Conservation (phyloP, 2,329 filamentous ascomycete genomes). For the Coleophoma eucalyptorum region DNA sequence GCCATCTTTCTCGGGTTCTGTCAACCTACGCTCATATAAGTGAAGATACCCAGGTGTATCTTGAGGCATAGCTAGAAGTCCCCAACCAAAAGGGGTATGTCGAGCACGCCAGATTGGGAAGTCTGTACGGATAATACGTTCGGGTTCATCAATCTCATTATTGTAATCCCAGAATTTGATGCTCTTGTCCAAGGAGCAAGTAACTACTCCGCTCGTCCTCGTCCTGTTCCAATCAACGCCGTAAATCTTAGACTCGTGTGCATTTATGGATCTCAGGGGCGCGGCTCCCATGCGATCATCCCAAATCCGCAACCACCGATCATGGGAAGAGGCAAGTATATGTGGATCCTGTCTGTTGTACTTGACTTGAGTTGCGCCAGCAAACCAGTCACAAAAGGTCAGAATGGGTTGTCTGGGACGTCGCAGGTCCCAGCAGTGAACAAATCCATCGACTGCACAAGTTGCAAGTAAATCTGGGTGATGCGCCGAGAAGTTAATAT, state of each 20-base stretch:
- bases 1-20: conserved; percentile 39
- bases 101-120: conserved; percentile 90
- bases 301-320: conserved; percentile 85
- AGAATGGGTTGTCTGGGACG: conserved; percentile 68
- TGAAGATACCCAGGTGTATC: conserved; percentile 81
- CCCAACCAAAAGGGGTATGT: conserved; percentile 85
- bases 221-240: conserved; percentile 92
- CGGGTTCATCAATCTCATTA: conserved; percentile 57
- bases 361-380: conserved; percentile 91
- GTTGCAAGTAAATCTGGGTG: conserved; percentile 87
- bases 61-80: conserved; percentile 87
- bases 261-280: conserved; percentile 79
- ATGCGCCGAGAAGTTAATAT: conserved; percentile 94
- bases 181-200: conserved; percentile 85
- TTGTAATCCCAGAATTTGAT: conserved; percentile 92
- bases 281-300: conserved; percentile 76
- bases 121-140: conserved; percentile 74
- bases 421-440: conserved; percentile 88
- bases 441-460: conserved; percentile 88
- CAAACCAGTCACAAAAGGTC: conserved; percentile 89
- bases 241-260: conserved; percentile 91
- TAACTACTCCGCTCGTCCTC: conserved; percentile 67
- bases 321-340: conserved; percentile 86
- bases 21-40: conserved; percentile 67
- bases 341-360: conserved; percentile 87